A percentile compares a stretch with the other conserved stretches of the same genome.
These are phyloP conservation scores for Podospora appendiculata DNA, from an alignment of 495 filamentous ascomycete species.

Conservation along the genomic window DNA sequence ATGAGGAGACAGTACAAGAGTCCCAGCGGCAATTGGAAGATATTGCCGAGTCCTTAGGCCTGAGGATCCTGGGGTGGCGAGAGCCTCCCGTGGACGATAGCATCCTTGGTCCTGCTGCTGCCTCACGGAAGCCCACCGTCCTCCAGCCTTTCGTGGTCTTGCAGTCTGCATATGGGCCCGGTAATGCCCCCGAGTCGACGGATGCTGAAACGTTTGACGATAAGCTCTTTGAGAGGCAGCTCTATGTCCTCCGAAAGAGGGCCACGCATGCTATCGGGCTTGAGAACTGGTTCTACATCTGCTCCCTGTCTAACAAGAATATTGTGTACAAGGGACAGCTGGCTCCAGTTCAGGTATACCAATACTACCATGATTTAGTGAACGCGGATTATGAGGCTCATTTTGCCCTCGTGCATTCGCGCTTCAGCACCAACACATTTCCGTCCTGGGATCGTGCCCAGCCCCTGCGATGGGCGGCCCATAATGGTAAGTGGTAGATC, in stretches of 20 bases:
- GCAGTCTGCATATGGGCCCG: conserved; percentile 75
- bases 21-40: conserved; percentile 87
- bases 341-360: conserved; percentile 94
- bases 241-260: conserved; percentile 92
- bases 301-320: conserved; percentile 96
- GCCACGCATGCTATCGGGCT: conserved; percentile 90
- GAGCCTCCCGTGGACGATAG: conserved; percentile 89
- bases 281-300: conserved; percentile 99
- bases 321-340: conserved; percentile 99
- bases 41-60: conserved; percentile 75
- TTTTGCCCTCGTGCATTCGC: conserved; percentile 95
- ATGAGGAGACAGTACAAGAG: conserved; percentile 76
- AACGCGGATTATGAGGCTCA: conserved; percentile 97
- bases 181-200: conserved; percentile 70
- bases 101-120: conserved; percentile 86
- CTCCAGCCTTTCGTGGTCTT: conserved; percentile 95
- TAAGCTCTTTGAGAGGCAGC: conserved; percentile 80
- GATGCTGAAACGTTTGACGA: conserved; percentile 79
- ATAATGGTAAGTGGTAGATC: conserved; percentile 64
- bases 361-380: conserved; percentile 97
- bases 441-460: conserved; percentile 99
- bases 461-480: conserved; percentile 92
- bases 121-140: conserved; percentile 89
- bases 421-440: conserved; percentile 99
- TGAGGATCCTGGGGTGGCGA: conserved; percentile 95